Percentiles rank a stretch among this genome's conserved stretches.
Evolutionary conservation across 2,329 filamentous ascomycete genomes (phyloP).

Genomic region (Annulohypoxylon truncatum): DNA sequence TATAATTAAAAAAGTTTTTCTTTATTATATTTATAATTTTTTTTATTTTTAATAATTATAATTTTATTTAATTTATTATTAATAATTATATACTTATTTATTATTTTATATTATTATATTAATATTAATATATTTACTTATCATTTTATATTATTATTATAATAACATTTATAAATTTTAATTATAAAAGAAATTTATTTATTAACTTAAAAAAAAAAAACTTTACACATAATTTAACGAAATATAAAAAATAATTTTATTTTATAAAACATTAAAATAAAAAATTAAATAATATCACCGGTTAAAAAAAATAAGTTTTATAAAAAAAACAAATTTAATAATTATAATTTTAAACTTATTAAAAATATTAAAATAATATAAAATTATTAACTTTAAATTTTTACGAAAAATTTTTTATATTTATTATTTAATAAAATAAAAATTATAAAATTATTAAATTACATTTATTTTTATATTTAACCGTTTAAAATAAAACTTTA

Average conservation of each 20-base stretch:
- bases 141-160: too few species aligned
- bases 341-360: neutral
- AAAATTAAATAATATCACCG: neutral
- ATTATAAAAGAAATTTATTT: too few species aligned
- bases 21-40: neutral
- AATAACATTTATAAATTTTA: neutral
- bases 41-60: neutral
- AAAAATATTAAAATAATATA: neutral
- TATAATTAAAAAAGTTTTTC: too few species aligned
- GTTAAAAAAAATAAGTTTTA: neutral
- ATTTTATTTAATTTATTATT: too few species aligned
- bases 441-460: neutral
- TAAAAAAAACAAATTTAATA: slow-evolving; percentile 5
- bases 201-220: too few species aligned
- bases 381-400: too few species aligned
- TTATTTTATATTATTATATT: neutral
- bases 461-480: neutral
- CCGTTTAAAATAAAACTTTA: too few species aligned
- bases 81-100: too few species aligned
- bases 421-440: neutral
- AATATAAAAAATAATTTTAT: neutral
- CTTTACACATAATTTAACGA: too few species aligned
- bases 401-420: too few species aligned
- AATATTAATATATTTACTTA: neutral
- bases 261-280: neutral